Evolutionary conservation across 2,329 filamentous ascomycete species (phyloP), one percentile per base, ranked within the genome.

Genomic region (Hypoxylon sp.): DNA sequence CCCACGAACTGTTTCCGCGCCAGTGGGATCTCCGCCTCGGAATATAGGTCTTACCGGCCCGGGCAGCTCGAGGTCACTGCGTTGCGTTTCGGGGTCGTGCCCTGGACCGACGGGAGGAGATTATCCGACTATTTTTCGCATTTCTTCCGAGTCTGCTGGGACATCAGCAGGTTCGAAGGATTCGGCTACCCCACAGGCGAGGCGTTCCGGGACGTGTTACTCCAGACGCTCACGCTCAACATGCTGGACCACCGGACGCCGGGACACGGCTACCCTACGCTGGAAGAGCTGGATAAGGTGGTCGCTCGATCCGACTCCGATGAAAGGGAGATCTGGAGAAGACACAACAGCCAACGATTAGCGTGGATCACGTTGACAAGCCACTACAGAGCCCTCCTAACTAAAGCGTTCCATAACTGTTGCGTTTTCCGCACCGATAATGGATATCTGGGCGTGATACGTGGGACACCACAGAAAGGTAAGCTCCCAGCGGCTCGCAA

Each of bases 151-250:
- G 20, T 39, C 0, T 37, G 57, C 3, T 41, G 44, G 32, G 13
- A 15, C 1, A n/a, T 22, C 6, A 15, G 10, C 17, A 6, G 6
- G 6, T 17, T 3, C 17, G 20, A 43, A 19, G 20, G 17, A 4
- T 43, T 49, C 5, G 32, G 2, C 26, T 69, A 70, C 37, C 59
- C 52, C 17, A 55, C 54, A 5, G 64, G 68, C 10, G 65, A 56
- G 32, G 64, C 62, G 13, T 56, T 55, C n/a, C 30, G 51, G n/a
- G 59, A 68, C 10, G 67, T 63, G 32, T 66, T 63, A 30, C 30
- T 66, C n/a, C 44, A 50, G 47, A 59, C 59, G 24, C 26, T 70
- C 22, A 47, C 34, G 26, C 1, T n/a, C 10, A 50, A 50, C 4
- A 3, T 3, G 5, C 4, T 52, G n/a, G 8, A 57, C 5, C 56